Evolutionary conservation across 352 stramenopile species (phyloP), one percentile per base, ranked within the genome.

Genomic region (Nothophytophthora sp.): DNA sequence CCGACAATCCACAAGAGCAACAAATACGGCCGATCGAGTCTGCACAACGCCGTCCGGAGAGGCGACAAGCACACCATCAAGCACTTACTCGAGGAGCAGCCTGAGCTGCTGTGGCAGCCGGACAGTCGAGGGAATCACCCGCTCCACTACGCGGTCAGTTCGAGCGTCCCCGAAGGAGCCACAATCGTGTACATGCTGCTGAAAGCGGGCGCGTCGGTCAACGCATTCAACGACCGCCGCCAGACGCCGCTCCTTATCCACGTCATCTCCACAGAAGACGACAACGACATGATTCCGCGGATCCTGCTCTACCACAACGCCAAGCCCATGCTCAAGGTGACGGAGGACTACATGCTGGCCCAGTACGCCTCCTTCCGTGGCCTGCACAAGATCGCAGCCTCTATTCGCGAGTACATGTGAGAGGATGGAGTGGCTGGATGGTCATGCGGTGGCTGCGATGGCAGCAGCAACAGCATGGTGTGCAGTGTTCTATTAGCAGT

Each of bases 121-220:
- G 75, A 86, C 52, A 73, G 63, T 24, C 69, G 75, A 28, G 75
- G 75, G 30, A 86, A 86, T 50, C 72, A 77, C 34, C 70, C 75
- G n/a, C 53, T 86, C 34, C 75, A 86, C 42, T 86, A 86, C 43
- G 75, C 75, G 1, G 72, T 67, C 19, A 79, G 72, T 35, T 56
- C 58, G 3, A 60, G 46, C n/a, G 63, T 62, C 16, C 55, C 60
- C 2, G 52, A 80, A 20, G 55, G 61, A 30, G 46, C 48, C 9
- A 58, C 70, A n/a, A 63, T 78, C 8, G 51, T 76, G 22, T 78
- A 76, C 49, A 55, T 67, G 52, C 55, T 86, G 50, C 56, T 86
- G 22, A 73, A 71, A 34, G 72, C 70, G 18, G 72, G 72, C 7
- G 70, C 75, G 29, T 64, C 69, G 20, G 67, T 76, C 18, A 86